phyloP scores from a whole-genome alignment of 2,329 filamentous ascomycete genomes.

The Cladosporium halotolerans region DNA sequence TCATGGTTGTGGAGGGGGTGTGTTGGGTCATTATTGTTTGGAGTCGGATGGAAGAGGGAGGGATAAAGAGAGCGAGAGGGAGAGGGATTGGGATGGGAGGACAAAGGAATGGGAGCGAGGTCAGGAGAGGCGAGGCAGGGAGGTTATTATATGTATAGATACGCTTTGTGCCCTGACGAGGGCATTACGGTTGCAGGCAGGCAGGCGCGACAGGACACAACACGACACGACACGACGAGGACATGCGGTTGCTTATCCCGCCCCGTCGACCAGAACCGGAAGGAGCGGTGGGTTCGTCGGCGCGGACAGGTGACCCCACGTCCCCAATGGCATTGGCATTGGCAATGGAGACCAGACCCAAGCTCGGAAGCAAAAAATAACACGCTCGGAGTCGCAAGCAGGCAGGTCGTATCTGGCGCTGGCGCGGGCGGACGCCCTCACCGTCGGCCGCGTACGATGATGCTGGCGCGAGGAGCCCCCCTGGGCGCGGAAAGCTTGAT shows the following conservation, averaged over 20 bases:
- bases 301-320: background rate
- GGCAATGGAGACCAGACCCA: background rate
- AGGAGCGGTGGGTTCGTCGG: too few relatives aligned
- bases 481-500: background rate
- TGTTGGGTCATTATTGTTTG: background rate
- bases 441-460: constrained; percentile 1
- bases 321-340: background rate
- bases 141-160: background rate
- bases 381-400: background rate
- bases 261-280: too few relatives aligned
- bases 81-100: background rate
- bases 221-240: too few relatives aligned
- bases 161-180: background rate
- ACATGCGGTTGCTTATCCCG: too few relatives aligned
- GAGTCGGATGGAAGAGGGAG: background rate
- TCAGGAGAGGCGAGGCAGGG: background rate
- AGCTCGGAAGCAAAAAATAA: too few relatives aligned
- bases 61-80: background rate
- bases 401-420: background rate
- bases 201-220: too few relatives aligned
- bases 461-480: too few relatives aligned
- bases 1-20: background rate
- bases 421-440: background rate
- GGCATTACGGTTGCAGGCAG: background rate
- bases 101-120: background rate